Base-by-base conservation (phyloP, 2,329 filamentous ascomycete genomes). In the Aureobasidium vineae region DNA sequence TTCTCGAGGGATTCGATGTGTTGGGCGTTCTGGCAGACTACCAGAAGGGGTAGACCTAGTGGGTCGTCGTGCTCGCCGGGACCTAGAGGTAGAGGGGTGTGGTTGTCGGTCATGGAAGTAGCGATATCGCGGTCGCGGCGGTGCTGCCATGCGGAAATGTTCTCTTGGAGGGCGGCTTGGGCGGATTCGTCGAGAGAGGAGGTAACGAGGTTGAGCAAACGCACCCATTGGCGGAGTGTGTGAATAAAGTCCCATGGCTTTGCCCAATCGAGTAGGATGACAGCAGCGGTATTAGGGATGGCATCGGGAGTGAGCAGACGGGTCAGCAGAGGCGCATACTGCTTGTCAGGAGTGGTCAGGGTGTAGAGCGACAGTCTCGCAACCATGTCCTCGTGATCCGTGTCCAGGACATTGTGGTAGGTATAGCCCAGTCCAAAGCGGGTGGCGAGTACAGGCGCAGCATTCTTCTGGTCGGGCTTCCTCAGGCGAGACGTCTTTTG, bases 11-110 rank as follows among this genome's bases (percentile, higher is more conserved):
- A 85, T 74, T 98, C 93, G 77, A 98, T 96, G 76, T 91, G 92
- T 78, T 96, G 91, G 16, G 92, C 92, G 76, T 96, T 95, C 77
- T 98, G 93, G 75, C 94, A 97, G n/a, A 98, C 92, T 10, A 99
- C 90, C 74, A 91, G 96, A 43, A 99, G 81, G 0, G 92, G 92
- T 65, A 99, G 79, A 0, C 93, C 93, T 10, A 97, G 79, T 5
- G 88, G 91, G 73, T 96, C 92, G 70, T 96, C 91, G 91, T 93
- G 97, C 78, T 97, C 93, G 65, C 94, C 93, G 1, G 90, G 91
- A 0, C 93, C 93, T 1, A 94, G 78, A 1, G 92, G 92, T 69
- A 96, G 82, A 53, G 87, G 86, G 31, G 90, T 86, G 67, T 90
- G 87, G 4, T 84, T 85, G 67, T 71, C 69, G 31, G 61, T 63